Evolutionary conservation across 306 rosid genomes (phyloP), one percentile per base, ranked within the genome.

Genomic region (Macrotyloma uniflorum): DNA sequence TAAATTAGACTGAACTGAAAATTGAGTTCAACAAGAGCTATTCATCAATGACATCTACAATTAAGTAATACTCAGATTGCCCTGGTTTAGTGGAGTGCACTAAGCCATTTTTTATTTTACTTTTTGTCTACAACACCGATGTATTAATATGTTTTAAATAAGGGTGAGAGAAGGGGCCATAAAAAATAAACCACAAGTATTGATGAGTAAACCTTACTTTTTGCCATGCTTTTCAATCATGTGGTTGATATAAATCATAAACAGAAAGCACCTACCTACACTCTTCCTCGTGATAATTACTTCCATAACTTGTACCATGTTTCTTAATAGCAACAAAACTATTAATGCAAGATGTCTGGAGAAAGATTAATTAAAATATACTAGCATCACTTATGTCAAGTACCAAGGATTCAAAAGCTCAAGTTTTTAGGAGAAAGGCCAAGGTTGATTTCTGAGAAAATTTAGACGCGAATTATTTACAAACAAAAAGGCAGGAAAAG

Each of bases 141-240:
- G 30, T 30, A 47, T 22, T 75, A 28, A 35, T n/a, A 45, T 61
- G 67, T 23, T 53, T 3, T 51, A 70, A 18, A 11, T 20, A 54
- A 72, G 20, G 46, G 20, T 30, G 35, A 15, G 20, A 36, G 4
- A 5, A 14, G n/a, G 33, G 42, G 16, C 8, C 54, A 72, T 26
- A 18, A 16, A 11, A n/a, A 50, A 70, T 5, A 30, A n/a, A 20
- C 23, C 67, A 71, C 20, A 3, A 51, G 0, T 28, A 59, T 59
- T 24, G 22, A 23, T 10, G 22, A 23, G 66, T 49, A 50, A 32
- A 47, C 45, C 36, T 36, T 53, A 72, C 43, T 40, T 43, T 20
- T 45, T 24, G 19, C 30, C 78, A 45, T 10, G 63, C 62, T 46
- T 43, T 45, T 28, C 79, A 75, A 62, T 46, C 70, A 42, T 5